These are phyloP conservation scores for Agaricus subrufescens DNA, from an alignment of 768 basidiomycete genomes.

Conservation along the genomic window DNA sequence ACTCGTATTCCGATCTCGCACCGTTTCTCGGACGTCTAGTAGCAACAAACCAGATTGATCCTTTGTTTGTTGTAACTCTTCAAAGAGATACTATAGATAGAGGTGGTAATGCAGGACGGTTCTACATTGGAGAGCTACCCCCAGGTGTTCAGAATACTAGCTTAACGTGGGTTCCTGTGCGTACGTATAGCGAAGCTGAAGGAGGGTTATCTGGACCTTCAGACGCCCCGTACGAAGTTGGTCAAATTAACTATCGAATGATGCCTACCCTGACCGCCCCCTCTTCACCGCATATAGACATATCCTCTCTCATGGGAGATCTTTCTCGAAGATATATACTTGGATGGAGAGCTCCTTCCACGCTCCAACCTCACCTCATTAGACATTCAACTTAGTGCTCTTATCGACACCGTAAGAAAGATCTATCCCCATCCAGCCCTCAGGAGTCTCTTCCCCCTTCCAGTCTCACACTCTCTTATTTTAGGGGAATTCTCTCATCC, in stretches of 20 bases:
- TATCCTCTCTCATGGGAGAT: slow-evolving; percentile 74
- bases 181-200: slow-evolving; percentile 44
- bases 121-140: slow-evolving; percentile 68
- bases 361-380: slow-evolving; percentile 46
- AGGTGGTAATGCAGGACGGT: slow-evolving; percentile 61
- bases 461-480: background rate
- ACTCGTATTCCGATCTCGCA: slow-evolving; percentile 36
- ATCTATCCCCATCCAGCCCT: background rate
- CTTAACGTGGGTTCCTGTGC: slow-evolving; percentile 64
- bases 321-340: slow-evolving; percentile 62
- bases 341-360: slow-evolving; percentile 60
- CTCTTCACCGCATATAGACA: slow-evolving; percentile 27
- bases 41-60: slow-evolving; percentile 25
- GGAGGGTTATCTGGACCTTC: slow-evolving; percentile 53
- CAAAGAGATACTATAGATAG: slow-evolving; percentile 67
- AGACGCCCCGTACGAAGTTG: slow-evolving; percentile 58
- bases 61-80: slow-evolving; percentile 52
- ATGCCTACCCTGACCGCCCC: background rate
- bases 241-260: slow-evolving; percentile 11
- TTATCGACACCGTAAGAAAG: slow-evolving; percentile 62
- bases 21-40: slow-evolving; percentile 47
- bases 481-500: slow-evolving; percentile 74
- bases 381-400: slow-evolving; percentile 51
- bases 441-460: too few relatives aligned
- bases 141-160: slow-evolving; percentile 37